Base-by-base conservation (phyloP, 441 rosid genomes). In the Heliophila coronopifolia region DNA sequence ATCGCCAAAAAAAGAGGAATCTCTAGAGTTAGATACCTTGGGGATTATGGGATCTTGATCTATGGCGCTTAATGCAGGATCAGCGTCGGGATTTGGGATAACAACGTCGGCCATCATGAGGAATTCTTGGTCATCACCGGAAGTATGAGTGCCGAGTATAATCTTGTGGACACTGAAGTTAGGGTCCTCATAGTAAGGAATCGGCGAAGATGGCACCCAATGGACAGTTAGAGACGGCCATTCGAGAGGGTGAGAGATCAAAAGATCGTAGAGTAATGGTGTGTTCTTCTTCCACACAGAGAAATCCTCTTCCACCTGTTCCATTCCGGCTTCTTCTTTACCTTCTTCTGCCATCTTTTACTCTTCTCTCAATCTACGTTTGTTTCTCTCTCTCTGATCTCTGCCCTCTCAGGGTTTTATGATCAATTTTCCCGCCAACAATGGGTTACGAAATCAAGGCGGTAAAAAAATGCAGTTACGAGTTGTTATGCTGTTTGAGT, bases 231-330 rank as follows among this genome's bases (percentile, higher is more conserved):
- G 92, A 17, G 70, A 66, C 2, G 70, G 70, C 70, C 70, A 66
- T 6, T 66, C 70, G 20, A 66, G 70, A 0, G 95, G 84, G 57
- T 83, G 90, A 37, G 93, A 82, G 31, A 91, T 72, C 50, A 91
- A 75, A 22, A 91, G 76, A 45, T 91, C 98, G 58, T 91, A 87
- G 46, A 91, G 79, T 41, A 87, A 76, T 0, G 90, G 91, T 13
- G 91, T 77, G 79, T 84, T 91, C 82, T 77, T 91, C 67, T 84
- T 86, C 96, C 95, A 91, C 8, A 84, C 77, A 0, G 72, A 19
- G 84, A 80, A 91, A 9, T 66, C 70, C 20, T 66, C 70, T 19
- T 66, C 66, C 25, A 66, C 61, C 14, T 66, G 66, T 24, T 59
- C 66, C 52, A 84, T 55, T 78, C 95, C 9, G 60, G 80, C 10